Base-by-base conservation (phyloP, 306 rosid species). In the Lablab purpureus region DNA sequence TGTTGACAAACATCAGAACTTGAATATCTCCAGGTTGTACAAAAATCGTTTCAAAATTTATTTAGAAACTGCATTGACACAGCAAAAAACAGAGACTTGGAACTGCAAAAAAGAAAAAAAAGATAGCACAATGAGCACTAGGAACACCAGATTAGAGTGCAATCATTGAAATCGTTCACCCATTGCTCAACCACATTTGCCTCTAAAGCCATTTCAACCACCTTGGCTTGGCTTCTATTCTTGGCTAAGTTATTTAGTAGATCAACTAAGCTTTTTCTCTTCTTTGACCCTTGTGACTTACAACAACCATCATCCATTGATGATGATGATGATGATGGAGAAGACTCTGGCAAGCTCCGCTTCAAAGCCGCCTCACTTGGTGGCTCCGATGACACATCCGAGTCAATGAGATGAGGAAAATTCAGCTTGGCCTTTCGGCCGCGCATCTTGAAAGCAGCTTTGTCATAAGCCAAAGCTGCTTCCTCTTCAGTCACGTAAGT, bases 361-460 rank as follows among this genome's bases (percentile, higher is more conserved):
- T 73, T 80, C 6, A 51, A 19, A 27, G 15, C 60, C 41, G 10
- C 17, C 49, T 3, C 28, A 27, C 3, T 9, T 4, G 36, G 4
- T 5, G 74, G 74, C 27, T 40, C 60, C 5, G 30, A 3, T 0
- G 28, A 6, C 50, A 6, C 63, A 27, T 23, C 30, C 0, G 43
- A 30, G 71, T 64, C 76, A 46, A 81, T 55, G n/a, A 81, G 81
- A 7, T 81, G 81, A 2, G 92, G 92, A 30, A 89, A 91, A 77
- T 91, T 91, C n/a, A 91, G 87, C 77, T 91, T 91, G 0, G 96
- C 96, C 64, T 91, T 91, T 12, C 73, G 59, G 7, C 93, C 93
- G 0, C 91, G 87, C 84, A 91, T 86, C 30, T 85, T 80, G 47
- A 87, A 91, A 51, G 96, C 96, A 1, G 91, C 96, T 78, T 76